Base-by-base conservation (phyloP, 2,329 filamentous ascomycete species). In the Alternaria panax region DNA sequence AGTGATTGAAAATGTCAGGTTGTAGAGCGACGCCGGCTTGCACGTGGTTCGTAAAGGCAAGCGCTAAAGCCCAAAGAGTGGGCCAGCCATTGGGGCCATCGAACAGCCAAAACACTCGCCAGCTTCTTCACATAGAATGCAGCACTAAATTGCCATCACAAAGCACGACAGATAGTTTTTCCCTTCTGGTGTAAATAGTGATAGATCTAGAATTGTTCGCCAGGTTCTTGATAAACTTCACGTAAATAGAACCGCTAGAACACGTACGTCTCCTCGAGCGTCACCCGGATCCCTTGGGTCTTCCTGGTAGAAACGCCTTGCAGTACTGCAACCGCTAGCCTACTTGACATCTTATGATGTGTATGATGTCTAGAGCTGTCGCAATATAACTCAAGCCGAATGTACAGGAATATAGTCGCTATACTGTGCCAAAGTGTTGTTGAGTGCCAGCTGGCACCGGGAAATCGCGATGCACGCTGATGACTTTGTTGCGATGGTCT, bases 11-110 rank as follows among this genome's bases (percentile, higher is more conserved):
- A 22, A 30, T 30, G 43, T 65, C 51, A 59, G 51, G 57, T 52
- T 54, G 55, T 57, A 34, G 41, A 57, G 50, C 54, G 51, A 60
- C 32, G 60, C 45, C 50, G 56, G 47, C 45, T 32, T 48, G 45
- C 2, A 61, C 55, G 62, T 43, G 50, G 51, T 51, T 66, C 67
- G 60, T 58, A 47, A 51, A 62, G 56, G 57, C 27, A 47, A 55
- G 28, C 66, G 61, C 69, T 70, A 71, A 52, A 40, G 62, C 60
- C 20, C 41, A 66, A 59, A 46, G 42, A 59, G 57, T 46, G 56
- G 54, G 53, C 22, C 57, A 41, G 24, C 18, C 24, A 54, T 45
- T 27, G 46, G 41, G 20, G 28, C 60, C 40, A 42, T 53, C 52
- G 18, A 43, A 25, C 8, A 28, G 22, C 18, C 14, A 27, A 20